Percentiles rank a stretch among this genome's conserved stretches.
phyloP scores from a whole-genome alignment of 805 yeast species.

The Huiozyma sinensis region DNA sequence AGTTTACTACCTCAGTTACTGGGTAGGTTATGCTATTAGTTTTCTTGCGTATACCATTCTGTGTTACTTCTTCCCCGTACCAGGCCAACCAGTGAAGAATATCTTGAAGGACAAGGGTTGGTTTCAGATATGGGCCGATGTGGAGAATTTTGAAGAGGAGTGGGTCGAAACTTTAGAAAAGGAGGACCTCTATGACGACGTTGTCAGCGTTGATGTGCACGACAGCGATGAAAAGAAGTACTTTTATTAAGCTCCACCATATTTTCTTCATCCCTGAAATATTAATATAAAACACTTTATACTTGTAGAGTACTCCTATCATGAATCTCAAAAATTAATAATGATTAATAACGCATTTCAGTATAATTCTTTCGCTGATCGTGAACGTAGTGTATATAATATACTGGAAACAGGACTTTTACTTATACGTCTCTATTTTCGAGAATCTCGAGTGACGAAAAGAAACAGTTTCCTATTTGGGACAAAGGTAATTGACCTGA shows the following conservation, averaged over 20 bases:
- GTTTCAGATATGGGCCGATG: slow-evolving; percentile 51
- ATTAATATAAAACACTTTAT: no score
- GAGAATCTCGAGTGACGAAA: no score
- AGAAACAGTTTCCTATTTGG: no score
- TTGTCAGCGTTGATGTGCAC: slow-evolving; percentile 2
- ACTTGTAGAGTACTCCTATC: no score
- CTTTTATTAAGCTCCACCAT: not conserved
- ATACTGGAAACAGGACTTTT: no score
- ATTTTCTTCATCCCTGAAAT: not conserved
- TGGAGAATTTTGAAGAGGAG: slow-evolving; percentile 46
- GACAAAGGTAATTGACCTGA: no score
- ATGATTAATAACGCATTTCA: no score
- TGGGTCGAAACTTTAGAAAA: slow-evolving; percentile 9
- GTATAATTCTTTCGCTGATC: no score
- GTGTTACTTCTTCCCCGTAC: slow-evolving; percentile 44
- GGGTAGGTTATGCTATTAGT: slow-evolving; percentile 61
- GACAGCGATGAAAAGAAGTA: slow-evolving; percentile 2
- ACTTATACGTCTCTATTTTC: no score
- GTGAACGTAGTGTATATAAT: no score
- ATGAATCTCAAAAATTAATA: no score
- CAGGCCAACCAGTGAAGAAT: slow-evolving; percentile 31
- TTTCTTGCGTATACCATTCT: slow-evolving; percentile 43
- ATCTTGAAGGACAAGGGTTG: slow-evolving; percentile 44
- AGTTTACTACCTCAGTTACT: slow-evolving; percentile 60
- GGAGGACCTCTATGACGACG: slow-evolving; percentile 3